Conservation (phyloP, 1,284 basidiomycete genomes). For the Apiotrichum mycotoxinovorans region DNA sequence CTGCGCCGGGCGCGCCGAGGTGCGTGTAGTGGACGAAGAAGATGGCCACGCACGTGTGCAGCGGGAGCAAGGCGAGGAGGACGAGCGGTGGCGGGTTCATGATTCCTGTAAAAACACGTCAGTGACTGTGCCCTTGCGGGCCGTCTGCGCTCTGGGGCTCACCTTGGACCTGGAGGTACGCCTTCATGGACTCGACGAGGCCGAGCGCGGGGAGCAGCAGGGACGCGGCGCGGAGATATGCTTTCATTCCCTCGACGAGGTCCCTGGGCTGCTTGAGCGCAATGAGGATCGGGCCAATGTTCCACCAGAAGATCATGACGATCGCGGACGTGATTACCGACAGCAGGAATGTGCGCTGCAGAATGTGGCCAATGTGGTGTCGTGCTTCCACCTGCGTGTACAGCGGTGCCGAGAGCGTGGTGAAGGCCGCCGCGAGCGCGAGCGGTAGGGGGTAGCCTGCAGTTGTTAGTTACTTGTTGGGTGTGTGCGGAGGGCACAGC, state of each 20-base stretch:
- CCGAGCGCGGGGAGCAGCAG: slow-evolving; percentile 22
- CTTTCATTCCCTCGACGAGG: slow-evolving; percentile 24
- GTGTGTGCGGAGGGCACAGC: not conserved
- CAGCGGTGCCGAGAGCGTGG: slow-evolving; percentile 37
- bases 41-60: slow-evolving; percentile 24
- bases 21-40: slow-evolving; percentile 29
- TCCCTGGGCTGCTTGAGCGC: slow-evolving; percentile 26
- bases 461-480: not conserved
- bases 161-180: slow-evolving; percentile 32
- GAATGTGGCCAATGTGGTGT: slow-evolving; percentile 36
- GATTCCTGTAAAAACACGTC: slow-evolving; percentile 12
- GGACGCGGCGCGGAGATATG: slow-evolving; percentile 15
- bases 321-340: slow-evolving; percentile 24
- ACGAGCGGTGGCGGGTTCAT: slow-evolving; percentile 29
- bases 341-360: slow-evolving; percentile 34
- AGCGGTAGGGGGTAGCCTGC: slow-evolving; percentile 28
- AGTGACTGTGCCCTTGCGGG: not conserved
- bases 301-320: slow-evolving; percentile 34
- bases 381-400: slow-evolving; percentile 24
- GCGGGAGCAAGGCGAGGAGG: slow-evolving; percentile 25
- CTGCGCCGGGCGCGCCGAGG: slow-evolving; percentile 24
- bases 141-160: no score
- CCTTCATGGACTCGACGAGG: slow-evolving; percentile 30
- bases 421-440: slow-evolving; percentile 39
- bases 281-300: slow-evolving; percentile 24